Evolutionary conservation across 2,329 filamentous ascomycete genomes (phyloP), one percentile per base, ranked within the genome.

Genomic region (Aspergillus fumigatiaffinis): DNA sequence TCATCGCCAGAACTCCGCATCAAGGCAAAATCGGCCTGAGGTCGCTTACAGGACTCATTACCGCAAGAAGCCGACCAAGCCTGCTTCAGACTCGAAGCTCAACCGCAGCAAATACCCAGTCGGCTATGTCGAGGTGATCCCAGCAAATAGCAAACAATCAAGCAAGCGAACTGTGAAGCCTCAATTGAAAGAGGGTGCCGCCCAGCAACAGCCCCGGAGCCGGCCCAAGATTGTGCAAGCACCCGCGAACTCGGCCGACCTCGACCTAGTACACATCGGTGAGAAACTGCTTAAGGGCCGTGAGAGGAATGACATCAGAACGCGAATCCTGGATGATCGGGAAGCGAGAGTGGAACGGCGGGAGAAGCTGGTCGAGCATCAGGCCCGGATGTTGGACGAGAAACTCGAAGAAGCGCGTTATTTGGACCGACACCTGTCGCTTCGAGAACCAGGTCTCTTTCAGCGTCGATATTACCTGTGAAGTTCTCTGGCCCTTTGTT

Each of bases 261-360:
- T 62, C 26, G 60, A 63, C 14, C 7, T 58, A 38, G 46, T 55
- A 21, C 50, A 57, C 14, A 25, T 48, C 14, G 42, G 48, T 4
- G 58, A 60, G 2, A 54, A 52, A 49, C 50, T 50, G 32, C 42
- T 60, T n/a, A 59, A 59, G 23, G 53, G 55, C 28, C 60, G 60
- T 25, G 51, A 53, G 14, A 57, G 58, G n/a, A 60, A 69, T 54
- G 67, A 70, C 29, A 57, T 68, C 26, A 65, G 69, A 8, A 65
- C 55, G 50, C 68, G 65, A 38, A 62, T 71, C 49, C 66, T 72
- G 41, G 63, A 66, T 26, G 61, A 68, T 14, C 66, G 67, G 28
- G 68, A 70, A 52, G 64, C 66, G 41, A 55, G 62, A 20, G 54
- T 70, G 53, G 63, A 65, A 48, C 61, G 58, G 14, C 65, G 67